These are phyloP conservation scores for Amorphotheca resinae DNA, from an alignment of 495 filamentous ascomycete genomes.

Conservation along the genomic window DNA sequence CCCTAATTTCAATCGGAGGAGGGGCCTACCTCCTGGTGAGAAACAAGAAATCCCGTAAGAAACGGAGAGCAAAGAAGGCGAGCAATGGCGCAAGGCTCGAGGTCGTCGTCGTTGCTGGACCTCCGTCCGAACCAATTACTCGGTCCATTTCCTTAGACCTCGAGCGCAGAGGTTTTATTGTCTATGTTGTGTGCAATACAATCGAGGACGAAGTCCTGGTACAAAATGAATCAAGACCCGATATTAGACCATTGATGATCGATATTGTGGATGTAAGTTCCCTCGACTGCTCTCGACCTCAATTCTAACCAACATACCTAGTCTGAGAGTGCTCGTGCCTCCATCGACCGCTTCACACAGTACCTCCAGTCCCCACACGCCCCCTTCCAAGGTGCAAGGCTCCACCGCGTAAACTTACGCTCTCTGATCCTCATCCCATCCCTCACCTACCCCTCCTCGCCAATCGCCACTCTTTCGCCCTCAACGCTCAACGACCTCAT, in stretches of 20 bases:
- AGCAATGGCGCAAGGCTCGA: constrained; percentile 78
- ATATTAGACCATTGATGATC: constrained; percentile 71
- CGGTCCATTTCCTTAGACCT: constrained; percentile 71
- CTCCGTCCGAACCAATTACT: constrained; percentile 66
- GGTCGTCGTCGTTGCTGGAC: constrained; percentile 81
- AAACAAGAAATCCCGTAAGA: constrained; percentile 45
- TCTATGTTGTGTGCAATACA: constrained; percentile 72
- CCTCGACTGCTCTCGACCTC: neutral
- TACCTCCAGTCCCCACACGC: constrained; percentile 60
- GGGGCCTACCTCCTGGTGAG: constrained; percentile 52
- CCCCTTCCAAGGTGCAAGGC: constrained; percentile 56
- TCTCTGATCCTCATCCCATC: constrained; percentile 69
- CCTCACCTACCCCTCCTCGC: constrained; percentile 56
- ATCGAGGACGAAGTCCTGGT: constrained; percentile 73
- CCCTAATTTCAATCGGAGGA: constrained; percentile 56
- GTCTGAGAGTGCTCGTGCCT: constrained; percentile 36
- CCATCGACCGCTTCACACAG: constrained; percentile 51
- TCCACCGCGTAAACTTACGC: constrained; percentile 60
- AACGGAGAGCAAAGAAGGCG: constrained; percentile 62
- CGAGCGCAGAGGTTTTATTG: constrained; percentile 85
- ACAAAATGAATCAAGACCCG: constrained; percentile 56
- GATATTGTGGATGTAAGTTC: constrained; percentile 61
- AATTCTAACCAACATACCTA: constrained; percentile 22
- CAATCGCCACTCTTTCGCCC: constrained; percentile 70
- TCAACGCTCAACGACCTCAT: constrained; percentile 77